phyloP scores from a whole-genome alignment of 2,329 filamentous ascomycete species.

The Hymenoscyphus linearis region DNA sequence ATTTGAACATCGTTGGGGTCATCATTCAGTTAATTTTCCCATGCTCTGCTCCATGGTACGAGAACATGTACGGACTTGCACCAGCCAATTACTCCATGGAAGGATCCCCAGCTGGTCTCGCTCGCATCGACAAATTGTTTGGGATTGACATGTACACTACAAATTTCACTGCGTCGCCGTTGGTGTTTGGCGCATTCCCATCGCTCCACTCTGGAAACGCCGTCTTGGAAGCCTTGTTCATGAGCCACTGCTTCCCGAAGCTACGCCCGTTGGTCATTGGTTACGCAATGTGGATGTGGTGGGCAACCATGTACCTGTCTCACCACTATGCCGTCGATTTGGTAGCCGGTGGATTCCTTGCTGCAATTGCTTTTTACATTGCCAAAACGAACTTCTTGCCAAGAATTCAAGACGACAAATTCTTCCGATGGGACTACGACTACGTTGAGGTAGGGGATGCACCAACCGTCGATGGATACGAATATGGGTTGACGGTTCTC shows the following conservation, averaged over 20 bases:
- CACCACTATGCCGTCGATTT: constrained; percentile 96
- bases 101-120: constrained; percentile 83
- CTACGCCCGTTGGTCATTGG: constrained; percentile 73
- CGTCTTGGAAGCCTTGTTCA: constrained; percentile 84
- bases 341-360: constrained; percentile 75
- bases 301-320: constrained; percentile 96
- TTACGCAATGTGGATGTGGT: constrained; percentile 94
- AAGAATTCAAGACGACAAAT: constrained; percentile 76
- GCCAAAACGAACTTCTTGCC: constrained; percentile 77
- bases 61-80: constrained; percentile 84
- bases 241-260: constrained; percentile 86
- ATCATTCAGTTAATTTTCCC: constrained; percentile 86
- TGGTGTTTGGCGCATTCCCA: constrained; percentile 93
- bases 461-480: constrained; percentile 46
- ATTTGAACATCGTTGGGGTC: constrained; percentile 85
- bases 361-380: constrained; percentile 75
- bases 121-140: constrained; percentile 82
- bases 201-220: constrained; percentile 88
- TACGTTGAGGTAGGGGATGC: constrained; percentile 78
- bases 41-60: constrained; percentile 95
- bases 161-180: constrained; percentile 80
- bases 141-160: constrained; percentile 91
- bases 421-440: constrained; percentile 91
- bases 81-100: constrained; percentile 89
- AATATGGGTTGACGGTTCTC: constrained; percentile 41